Percentiles rank a stretch among this genome's conserved stretches.
phyloP scores from a whole-genome alignment of 108 stramenopile genomes.

The Cyclotella baltica region DNA sequence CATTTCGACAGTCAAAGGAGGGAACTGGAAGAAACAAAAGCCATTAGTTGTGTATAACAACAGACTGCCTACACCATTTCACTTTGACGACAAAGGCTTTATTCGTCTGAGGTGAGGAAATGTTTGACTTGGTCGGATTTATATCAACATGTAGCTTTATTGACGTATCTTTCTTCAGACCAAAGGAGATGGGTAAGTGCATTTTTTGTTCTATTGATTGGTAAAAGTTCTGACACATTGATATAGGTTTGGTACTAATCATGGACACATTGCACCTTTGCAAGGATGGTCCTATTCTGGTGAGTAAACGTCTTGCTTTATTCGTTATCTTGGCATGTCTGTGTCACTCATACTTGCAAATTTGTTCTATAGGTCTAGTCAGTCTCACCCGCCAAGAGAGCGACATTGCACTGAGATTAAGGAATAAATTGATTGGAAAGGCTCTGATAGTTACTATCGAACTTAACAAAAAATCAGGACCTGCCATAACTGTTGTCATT shows the following conservation, averaged over 20 bases:
- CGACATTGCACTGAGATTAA: constrained; percentile 65
- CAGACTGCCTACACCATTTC: constrained; percentile 54
- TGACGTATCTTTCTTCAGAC: constrained; percentile 12
- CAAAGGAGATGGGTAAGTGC: constrained; percentile 57
- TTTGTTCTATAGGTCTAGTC: constrained; percentile 65
- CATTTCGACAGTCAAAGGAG: constrained; percentile 24
- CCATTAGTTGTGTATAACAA: constrained; percentile 42
- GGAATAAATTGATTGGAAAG: constrained; percentile 63
- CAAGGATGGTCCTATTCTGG: constrained; percentile 5
- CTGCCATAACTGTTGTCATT: constrained; percentile 50
- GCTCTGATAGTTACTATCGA: constrained; percentile 61
- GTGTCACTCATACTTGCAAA: too few species aligned
- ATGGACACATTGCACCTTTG: too few species aligned
- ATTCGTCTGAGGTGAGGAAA: constrained; percentile 51
- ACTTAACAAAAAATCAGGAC: constrained; percentile 33
- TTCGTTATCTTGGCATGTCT: not conserved
- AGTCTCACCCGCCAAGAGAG: constrained; percentile 50
- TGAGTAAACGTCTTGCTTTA: not conserved
- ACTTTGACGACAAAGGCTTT: constrained; percentile 67
- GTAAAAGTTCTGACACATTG: not conserved
- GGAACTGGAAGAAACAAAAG: constrained; percentile 3
- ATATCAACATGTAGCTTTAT: too few species aligned
- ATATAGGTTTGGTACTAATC: too few species aligned
- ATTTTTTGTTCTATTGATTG: too few species aligned
- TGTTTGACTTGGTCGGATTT: too few species aligned